Base-by-base conservation (phyloP, 441 rosid species). In the Flueggea neowawraea region DNA sequence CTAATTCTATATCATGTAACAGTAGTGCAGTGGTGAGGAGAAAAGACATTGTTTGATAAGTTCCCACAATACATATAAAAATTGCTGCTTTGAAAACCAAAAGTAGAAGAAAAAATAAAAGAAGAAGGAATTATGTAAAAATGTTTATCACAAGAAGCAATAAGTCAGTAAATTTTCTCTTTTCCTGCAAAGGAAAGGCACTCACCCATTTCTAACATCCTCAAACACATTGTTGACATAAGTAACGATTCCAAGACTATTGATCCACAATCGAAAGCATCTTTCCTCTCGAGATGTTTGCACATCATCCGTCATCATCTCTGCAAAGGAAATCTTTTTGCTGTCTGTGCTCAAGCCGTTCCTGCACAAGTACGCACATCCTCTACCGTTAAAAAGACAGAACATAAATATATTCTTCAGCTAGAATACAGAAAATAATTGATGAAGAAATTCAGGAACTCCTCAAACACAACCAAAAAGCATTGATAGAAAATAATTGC, bases 241-340 rank as follows among this genome's bases (percentile, higher is more conserved):
- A 39, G 90, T 78, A 28, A 82, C 73, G 67, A 68, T 74, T 68
- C 92, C 95, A 69, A 88, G 88, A 83, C 93, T 90, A 73, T 90
- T 90, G 66, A 90, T 90, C 97, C 97, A 90, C 63, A 90, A 74
- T 33, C 95, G 86, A 80, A 86, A 90, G 74, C 95, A 88, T 78
- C 93, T 83, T 76, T 90, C 97, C 77, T 90, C 97, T 60, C 95
- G 79, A 60, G 97, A 90, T 67, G 92, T 88, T 75, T 90, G 78
- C 4, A 65, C 77, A 75, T 90, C 97, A 73, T 90, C 97, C 7
- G 92, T 84, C 92, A 88, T 84, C 95, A 88, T 90, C 80, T 90
- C 97, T 63, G 95, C 89, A 70, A 78, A 84, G 43, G 95, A 80
- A 39, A 82, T 63, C 69, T 84, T 87, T 63, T 68, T 65, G 79